Evolutionary conservation across 2,329 filamentous ascomycete genomes (phyloP), one percentile per base, ranked within the genome.

Genomic region (Rhynchosporium agropyri): DNA sequence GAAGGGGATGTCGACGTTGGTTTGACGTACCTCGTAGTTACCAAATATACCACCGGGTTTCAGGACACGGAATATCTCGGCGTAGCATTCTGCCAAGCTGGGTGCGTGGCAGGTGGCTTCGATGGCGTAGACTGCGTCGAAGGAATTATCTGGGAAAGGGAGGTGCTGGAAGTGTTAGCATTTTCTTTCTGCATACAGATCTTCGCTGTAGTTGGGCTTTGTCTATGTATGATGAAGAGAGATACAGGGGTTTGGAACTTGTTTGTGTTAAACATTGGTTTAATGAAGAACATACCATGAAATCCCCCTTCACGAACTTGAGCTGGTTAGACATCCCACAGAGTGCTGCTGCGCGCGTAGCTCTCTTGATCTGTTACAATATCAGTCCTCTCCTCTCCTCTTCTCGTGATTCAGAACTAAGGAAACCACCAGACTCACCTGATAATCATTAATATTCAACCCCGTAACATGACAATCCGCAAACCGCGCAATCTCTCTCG

Each of bases 361-460:
- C 94, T 69, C 95, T 91, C 76, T 97, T 86, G 69, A 98, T 97
- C 20, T 20, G 20, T 20, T 20, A 20, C 20, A 20, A 1, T 20
- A 20, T 20, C 1, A 20, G 20, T 20, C 20, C 20, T 20, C 20
- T 20, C 20, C 20, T 20, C 20, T 20, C 20, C 20, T 20, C 20
- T 20, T 20, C 20, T 20, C 1, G 20, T 20, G 20, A 20, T 20
- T 20, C 20, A 1, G 20, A 20, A 20, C 20, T 20, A 20, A 20
- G 20, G 20, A 20, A 20, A 20, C 20, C 20, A 20, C 20, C 20
- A 20, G 20, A 20, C 20, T 20, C 20, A 20, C 20, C 81, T 98
- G 95, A 82, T 99, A 99, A 80, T 97, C 92, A 79, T 98, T 98
- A 87, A 97, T 98, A 87, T 98, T 99, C 76, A 98, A 80, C 49